Base-by-base conservation (phyloP, 2,329 filamentous ascomycete species). In the Venturia effusa region DNA sequence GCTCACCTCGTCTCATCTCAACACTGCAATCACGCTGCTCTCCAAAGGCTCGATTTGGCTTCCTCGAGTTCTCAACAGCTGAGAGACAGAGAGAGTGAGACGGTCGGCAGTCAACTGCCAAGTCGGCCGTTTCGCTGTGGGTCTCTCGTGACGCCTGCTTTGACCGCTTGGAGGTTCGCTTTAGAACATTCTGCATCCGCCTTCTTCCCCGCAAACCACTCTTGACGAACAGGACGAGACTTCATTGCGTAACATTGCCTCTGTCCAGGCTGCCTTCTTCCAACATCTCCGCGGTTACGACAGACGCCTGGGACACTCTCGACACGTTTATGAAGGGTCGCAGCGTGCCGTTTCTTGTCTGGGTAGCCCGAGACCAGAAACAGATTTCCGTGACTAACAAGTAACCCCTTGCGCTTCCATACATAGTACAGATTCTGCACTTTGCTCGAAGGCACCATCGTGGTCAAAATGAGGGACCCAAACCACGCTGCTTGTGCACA, bases 321-420 rank as follows among this genome's bases (percentile, higher is more conserved):
- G 19, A 51, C 32, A n/a, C 43, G 10, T 37, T 32, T 51, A 61
- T 39, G 19, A 45, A 37, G 30, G 30, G 39, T 22, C 39, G 34
- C 24, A 32, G 8, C 19, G n/a, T 51, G 30, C 13, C 43, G 40
- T 24, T 45, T 24, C 41, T 13, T 34, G 40, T 22, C 13, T 43
- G 27, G 19, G 19, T 13, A 27, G 22, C 60, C 51, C 60, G 5
- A 43, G 60, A 8, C 60, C 39, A 48, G 30, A 61, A 61, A 32
- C 30, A 51, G 61, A 37, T 54, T 57, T 57, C 34, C 59, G 40
- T 57, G 61, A 63, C 61, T 63, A 55, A 57, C 27, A 63, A 27
- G 43, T 41, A 39, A n/a, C n/a, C 48, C 27, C 30, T 15, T 15
- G 27, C 60, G 39, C 39, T 1, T 54, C 61, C 40, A 45, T 54